A percentile compares a stretch with the other conserved stretches of the same genome.
Evolutionary conservation across 2,329 filamentous ascomycete species (phyloP).

Genomic region (Aspergillus ruber): DNA sequence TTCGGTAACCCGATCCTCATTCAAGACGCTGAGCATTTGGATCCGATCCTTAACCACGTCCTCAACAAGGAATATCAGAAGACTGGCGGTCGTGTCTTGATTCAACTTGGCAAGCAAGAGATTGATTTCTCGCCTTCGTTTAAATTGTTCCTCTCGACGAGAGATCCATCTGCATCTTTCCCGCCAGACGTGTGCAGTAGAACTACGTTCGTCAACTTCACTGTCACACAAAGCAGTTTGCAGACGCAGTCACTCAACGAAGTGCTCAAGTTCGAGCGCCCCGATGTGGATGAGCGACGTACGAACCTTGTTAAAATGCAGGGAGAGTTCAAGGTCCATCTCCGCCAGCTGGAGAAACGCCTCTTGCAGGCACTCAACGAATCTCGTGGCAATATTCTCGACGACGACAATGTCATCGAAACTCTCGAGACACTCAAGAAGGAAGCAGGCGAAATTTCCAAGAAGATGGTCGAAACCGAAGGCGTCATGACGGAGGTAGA

Average conservation of each 20-base stretch:
- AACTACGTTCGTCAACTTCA: slow-evolving; percentile 99
- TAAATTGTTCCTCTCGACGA: slow-evolving; percentile 87
- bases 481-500: slow-evolving; percentile 98
- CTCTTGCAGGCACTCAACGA: slow-evolving; percentile 93
- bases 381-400: slow-evolving; percentile 93
- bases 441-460: slow-evolving; percentile 90
- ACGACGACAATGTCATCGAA: slow-evolving; percentile 97
- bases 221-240: slow-evolving; percentile 95
- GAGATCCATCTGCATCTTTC: slow-evolving; percentile 93
- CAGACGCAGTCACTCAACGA: slow-evolving; percentile 97
- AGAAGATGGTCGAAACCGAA: slow-evolving; percentile 93
- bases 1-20: slow-evolving; percentile 99
- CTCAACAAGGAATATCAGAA: slow-evolving; percentile 99
- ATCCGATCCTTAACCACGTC: slow-evolving; percentile 95
- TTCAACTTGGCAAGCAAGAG: slow-evolving; percentile 96
- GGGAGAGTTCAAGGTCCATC: slow-evolving; percentile 97
- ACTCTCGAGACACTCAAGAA: slow-evolving; percentile 97
- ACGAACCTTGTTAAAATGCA: slow-evolving; percentile 98
- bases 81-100: slow-evolving; percentile 93
- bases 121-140: slow-evolving; percentile 98
- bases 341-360: slow-evolving; percentile 89
- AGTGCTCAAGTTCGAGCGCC: slow-evolving; percentile 92
- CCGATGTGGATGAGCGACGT: slow-evolving; percentile 91
- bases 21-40: slow-evolving; percentile 93
- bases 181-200: slow-evolving; percentile 95